phyloP scores from a whole-genome alignment of 345 rosid genomes.

The Aethionema arabicum region DNA sequence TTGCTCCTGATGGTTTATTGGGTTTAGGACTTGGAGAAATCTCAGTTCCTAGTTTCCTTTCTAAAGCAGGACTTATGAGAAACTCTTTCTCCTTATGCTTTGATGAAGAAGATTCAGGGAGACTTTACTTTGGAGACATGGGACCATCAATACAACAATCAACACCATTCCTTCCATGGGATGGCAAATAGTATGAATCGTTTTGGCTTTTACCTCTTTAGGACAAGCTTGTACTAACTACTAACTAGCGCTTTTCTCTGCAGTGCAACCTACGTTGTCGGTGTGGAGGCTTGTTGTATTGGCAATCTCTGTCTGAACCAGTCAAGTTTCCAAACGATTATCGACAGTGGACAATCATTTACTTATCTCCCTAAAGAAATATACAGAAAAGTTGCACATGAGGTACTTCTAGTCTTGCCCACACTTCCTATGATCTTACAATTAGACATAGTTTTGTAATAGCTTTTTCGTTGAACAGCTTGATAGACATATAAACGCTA shows the following conservation, averaged over 20 bases:
- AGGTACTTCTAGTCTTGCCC: conserved; percentile 42
- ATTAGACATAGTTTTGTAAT: conserved; percentile 19
- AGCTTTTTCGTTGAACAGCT: conserved; percentile 42
- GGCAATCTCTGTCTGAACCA: conserved; percentile 65
- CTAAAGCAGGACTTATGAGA: conserved; percentile 66
- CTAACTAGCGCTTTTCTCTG: conserved; percentile 13
- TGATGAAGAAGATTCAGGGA: conserved; percentile 75
- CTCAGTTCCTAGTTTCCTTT: conserved; percentile 79
- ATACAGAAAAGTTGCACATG: conserved; percentile 50
- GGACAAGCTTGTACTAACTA: neutral
- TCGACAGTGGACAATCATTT: conserved; percentile 91
- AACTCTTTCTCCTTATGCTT: conserved; percentile 91
- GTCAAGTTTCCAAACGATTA: conserved; percentile 52
- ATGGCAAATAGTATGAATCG: conserved; percentile 60
- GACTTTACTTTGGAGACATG: conserved; percentile 79
- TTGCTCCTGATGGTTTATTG: conserved; percentile 91
- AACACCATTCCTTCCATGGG: conserved; percentile 55
- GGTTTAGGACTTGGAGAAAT: conserved; percentile 78
- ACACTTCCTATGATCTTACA: neutral
- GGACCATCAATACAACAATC: conserved; percentile 69
- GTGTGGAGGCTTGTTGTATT: conserved; percentile 68
- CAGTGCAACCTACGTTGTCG: conserved; percentile 54
- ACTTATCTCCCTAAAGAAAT: conserved; percentile 65
- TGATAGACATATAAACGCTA: conserved; percentile 57
- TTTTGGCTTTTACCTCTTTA: conserved; percentile 4